A percentile compares a stretch with the other conserved stretches of the same genome.
Evolutionary conservation across 2,329 filamentous ascomycete species (phyloP).

Genomic region (Chrysosporium queenslandicum): DNA sequence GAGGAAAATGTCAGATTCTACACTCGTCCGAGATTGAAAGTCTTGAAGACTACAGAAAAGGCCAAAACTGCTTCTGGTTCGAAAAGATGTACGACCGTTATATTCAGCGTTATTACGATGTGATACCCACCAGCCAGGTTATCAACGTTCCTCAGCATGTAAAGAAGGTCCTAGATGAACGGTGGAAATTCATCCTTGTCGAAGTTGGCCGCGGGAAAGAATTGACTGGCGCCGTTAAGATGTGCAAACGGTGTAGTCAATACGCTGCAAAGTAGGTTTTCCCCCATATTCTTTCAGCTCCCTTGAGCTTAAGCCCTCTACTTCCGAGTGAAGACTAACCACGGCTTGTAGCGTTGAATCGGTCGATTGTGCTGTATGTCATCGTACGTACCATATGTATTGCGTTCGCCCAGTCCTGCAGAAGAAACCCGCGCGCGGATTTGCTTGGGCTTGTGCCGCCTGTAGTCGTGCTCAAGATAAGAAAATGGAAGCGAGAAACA

Average conservation of each 20-base stretch:
- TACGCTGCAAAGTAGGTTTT: conserved; percentile 86
- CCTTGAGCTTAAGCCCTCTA: background rate
- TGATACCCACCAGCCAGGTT: conserved; percentile 81
- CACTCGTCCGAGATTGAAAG: conserved; percentile 79
- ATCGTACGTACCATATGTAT: conserved; percentile 95
- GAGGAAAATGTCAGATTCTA: conserved; percentile 83
- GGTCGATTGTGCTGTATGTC: conserved; percentile 91
- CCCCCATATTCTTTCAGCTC: background rate
- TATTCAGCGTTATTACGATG: conserved; percentile 95
- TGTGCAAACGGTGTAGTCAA: conserved; percentile 80
- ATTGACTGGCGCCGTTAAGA: conserved; percentile 88
- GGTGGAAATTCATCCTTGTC: conserved; percentile 92
- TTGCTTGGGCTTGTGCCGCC: conserved; percentile 94
- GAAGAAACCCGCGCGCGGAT: conserved; percentile 94
- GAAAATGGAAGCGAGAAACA: conserved; percentile 80
- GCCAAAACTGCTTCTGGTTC: conserved; percentile 86
- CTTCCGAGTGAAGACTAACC: conserved; percentile 19
- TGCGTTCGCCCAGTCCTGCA: conserved; percentile 84
- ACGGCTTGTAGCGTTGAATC: conserved; percentile 63
- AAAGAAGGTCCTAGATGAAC: conserved; percentile 88
- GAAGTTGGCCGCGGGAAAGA: conserved; percentile 92
- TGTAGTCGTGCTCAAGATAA: conserved; percentile 94
- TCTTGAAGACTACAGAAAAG: conserved; percentile 74
- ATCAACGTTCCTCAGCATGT: conserved; percentile 94
- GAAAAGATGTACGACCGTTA: conserved; percentile 97